Base-by-base conservation (phyloP, 2,329 filamentous ascomycete species). In the Coniochaeta sp. region DNA sequence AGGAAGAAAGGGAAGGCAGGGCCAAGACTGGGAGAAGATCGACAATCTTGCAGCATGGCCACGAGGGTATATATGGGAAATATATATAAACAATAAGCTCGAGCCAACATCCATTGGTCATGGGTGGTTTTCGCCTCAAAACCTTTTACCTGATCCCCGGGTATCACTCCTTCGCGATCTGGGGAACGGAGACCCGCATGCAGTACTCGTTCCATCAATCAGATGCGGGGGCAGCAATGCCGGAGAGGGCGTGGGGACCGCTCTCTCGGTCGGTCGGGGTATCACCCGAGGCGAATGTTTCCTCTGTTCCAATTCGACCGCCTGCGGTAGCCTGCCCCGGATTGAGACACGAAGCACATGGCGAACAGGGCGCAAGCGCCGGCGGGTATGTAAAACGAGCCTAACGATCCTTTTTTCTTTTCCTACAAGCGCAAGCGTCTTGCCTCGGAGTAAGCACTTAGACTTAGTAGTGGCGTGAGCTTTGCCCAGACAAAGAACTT, bases 131-230 rank as follows among this genome's bases (percentile, higher is more conserved):
- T 40, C n/a, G 35, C 38, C 38, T 42, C 38, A n/a, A 26, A 18
- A 26, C 38, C 38, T 5, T 24, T n/a, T 22, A 38, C 8, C 20
- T 42, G 38, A 26, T 26, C 4, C 22, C 38, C 22, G 38, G n/a
- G 38, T 42, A 42, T 42, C 18, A 42, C 20, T 42, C 10, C 6
- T n/a, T 12, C 13, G 38, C 18, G 38, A 24, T 14, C 6, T 14
- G 20, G 38, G 38, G 38, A 14, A 24, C 8, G 35, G 35, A 7
- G 24, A 22, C 20, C 5, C n/a, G n/a, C n/a, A n/a, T n/a, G n/a
- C n/a, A n/a, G 38, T n/a, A 42, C 22, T 22, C 20, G 38, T 42
- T 42, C 38, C 38, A 42, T 42, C 38, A 42, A 42, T 42, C 38
- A 42, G 38, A 26, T 24, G 18, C 38, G 18, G 38, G 33, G 38